Base-by-base conservation (phyloP, 805 yeast species). In the Hanseniaspora lachancei region DNA sequence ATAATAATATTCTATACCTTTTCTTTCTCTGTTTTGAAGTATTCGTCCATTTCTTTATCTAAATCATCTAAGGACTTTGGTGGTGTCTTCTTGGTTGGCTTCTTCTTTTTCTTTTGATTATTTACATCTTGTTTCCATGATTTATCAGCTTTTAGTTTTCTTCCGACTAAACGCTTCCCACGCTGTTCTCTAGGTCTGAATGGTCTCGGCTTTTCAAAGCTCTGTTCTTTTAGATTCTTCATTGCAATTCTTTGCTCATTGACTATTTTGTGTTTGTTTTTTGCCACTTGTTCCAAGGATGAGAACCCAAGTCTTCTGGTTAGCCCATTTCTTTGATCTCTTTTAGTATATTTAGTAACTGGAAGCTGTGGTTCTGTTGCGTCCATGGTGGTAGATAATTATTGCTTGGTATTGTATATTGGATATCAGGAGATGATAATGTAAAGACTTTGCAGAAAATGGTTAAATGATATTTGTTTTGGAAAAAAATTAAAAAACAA, bases 41-140 rank as follows among this genome's bases (percentile, higher is more conserved):
- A 67, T 3, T 62, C 66, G 9, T 65, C 70, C 44, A 67, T 57
- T 56, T 67, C 68, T 12, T 66, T 64, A 53, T 67, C 68, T 24
- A 67, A 47, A 16, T 64, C 63, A 23, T 67, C 68, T 3, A 60
- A 61, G 2, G 58, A 57, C 35, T 59, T 54, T 9, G 50, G 44
- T 42, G 20, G 24, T 35, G 32, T 15, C n/a, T 23, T 20, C 3
- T 47, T 40, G 10, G 23, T 35, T 10, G 7, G 35, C 10, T 32
- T 47, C 20, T 34, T 48, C 21, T 34, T 48, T 35, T 38, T 39
- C 39, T 46, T 16, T 24, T n/a, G 15, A 18, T 18, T 27, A 20
- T 48, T 21, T 13, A 32, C 5, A 46, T 35, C 18, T 24, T 24
- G 20, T 13, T 42, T 54, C 49, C 43, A 47, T 24, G 43, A 32